Evolutionary conservation across 306 rosid genomes (phyloP).

Genomic region (Medicago ruthenica): DNA sequence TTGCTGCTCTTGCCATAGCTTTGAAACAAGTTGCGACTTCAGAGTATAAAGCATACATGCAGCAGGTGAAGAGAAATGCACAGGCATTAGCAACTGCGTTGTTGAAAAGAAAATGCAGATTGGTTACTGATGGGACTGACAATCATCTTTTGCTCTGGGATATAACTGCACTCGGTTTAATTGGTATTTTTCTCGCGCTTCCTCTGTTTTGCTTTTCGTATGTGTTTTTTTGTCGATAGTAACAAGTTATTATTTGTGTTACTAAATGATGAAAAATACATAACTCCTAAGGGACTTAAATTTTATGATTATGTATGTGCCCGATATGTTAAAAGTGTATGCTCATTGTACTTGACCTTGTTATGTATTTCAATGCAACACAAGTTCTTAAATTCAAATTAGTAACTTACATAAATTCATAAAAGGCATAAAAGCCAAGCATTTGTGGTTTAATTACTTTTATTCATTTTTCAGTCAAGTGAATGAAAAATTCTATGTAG

Average conservation of each 20-base stretch:
- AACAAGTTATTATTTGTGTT: neutral
- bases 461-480: neutral
- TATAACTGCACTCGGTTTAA: slow-evolving; percentile 72
- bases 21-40: slow-evolving; percentile 82
- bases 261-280: slow-evolving; percentile 4
- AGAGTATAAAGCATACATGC: slow-evolving; percentile 77
- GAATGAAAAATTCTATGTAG: neutral
- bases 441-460: neutral
- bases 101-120: slow-evolving; percentile 80
- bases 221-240: neutral
- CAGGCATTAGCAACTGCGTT: slow-evolving; percentile 77
- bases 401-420: too few species aligned
- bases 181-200: slow-evolving; percentile 50
- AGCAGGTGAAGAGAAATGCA: slow-evolving; percentile 86
- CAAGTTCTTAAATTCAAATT: slow-evolving; percentile 9
- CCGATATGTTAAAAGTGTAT: neutral
- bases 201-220: neutral
- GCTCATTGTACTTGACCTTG: slow-evolving; percentile 10
- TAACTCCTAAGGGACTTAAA: too few species aligned
- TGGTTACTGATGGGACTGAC: slow-evolving; percentile 90
- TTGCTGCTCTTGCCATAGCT: slow-evolving; percentile 88
- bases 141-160: slow-evolving; percentile 94
- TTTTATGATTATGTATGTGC: neutral
- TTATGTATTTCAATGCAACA: slow-evolving; percentile 7
- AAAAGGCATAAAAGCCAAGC: neutral